These are phyloP conservation scores for Nidularia pulvinata DNA, from an alignment of 768 basidiomycete genomes.

Conservation along the genomic window DNA sequence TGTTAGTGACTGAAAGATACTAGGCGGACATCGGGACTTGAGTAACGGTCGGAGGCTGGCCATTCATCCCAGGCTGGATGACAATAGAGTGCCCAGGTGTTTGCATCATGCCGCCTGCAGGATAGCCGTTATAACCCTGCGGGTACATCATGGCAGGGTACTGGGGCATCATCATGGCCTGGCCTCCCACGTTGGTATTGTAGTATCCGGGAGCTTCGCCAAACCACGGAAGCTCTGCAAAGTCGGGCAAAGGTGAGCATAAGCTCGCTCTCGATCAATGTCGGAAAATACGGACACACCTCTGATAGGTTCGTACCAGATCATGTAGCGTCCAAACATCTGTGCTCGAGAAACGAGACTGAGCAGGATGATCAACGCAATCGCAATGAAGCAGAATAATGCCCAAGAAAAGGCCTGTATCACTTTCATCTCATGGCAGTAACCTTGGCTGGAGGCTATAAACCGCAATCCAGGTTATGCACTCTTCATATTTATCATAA, in stretches of 20 bases:
- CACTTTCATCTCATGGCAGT: conserved; percentile 81
- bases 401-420: conserved; percentile 81
- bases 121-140: conserved; percentile 24
- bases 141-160: conserved; percentile 26
- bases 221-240: conserved; percentile 73
- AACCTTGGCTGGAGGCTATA: conserved; percentile 54
- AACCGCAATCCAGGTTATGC: conserved; percentile 5
- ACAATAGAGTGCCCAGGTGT: conserved; percentile 61
- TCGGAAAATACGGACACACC: conserved; percentile 21
- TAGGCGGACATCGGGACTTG: conserved; percentile 47
- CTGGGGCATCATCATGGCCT: conserved; percentile 13
- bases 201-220: conserved; percentile 69
- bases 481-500: background rate
- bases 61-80: conserved; percentile 66
- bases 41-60: conserved; percentile 58
- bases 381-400: conserved; percentile 45
- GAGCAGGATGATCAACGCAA: conserved; percentile 57
- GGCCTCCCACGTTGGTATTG: conserved; percentile 29
- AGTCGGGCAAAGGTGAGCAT: background rate
- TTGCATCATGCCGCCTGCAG: conserved; percentile 16
- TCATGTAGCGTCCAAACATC: conserved; percentile 47
- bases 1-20: background rate
- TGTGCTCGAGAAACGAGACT: conserved; percentile 56
- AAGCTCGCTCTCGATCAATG: background rate
- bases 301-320: conserved; percentile 61